These are phyloP conservation scores for Candolleomyces aberdarensis DNA, from an alignment of 768 basidiomycete species.

Conservation along the genomic window DNA sequence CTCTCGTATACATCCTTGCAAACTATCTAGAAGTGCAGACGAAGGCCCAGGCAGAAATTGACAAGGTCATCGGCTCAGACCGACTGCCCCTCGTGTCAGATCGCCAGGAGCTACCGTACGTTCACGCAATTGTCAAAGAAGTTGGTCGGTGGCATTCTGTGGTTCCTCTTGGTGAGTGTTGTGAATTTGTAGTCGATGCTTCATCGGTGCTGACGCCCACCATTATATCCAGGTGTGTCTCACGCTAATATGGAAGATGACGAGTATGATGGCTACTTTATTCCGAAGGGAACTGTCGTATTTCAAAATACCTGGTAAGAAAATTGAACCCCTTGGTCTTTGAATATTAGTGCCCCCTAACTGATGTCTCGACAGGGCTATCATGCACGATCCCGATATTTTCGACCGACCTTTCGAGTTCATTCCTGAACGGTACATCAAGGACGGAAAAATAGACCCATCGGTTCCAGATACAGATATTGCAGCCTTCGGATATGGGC, in stretches of 20 bases:
- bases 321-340: not conserved
- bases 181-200: not conserved
- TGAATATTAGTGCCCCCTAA: not conserved
- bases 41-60: slow-evolving; percentile 23
- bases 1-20: slow-evolving; percentile 21
- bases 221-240: slow-evolving; percentile 18
- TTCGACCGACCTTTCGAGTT: slow-evolving; percentile 9
- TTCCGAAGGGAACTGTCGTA: slow-evolving; percentile 38
- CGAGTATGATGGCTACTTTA: slow-evolving; percentile 33
- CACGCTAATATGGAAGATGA: slow-evolving; percentile 33
- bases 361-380: slow-evolving; percentile 1
- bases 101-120: slow-evolving; percentile 21
- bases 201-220: not conserved
- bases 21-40: slow-evolving; percentile 23
- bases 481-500: slow-evolving; percentile 13
- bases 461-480: slow-evolving; percentile 7
- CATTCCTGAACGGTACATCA: slow-evolving; percentile 12
- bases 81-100: slow-evolving; percentile 24
- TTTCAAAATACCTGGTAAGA: slow-evolving; percentile 37
- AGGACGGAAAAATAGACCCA: slow-evolving; percentile 9
- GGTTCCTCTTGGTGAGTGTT: slow-evolving; percentile 14
- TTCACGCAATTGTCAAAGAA: slow-evolving; percentile 25
- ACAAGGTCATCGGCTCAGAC: slow-evolving; percentile 18
- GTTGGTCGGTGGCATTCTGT: slow-evolving; percentile 15
- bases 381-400: slow-evolving; percentile 9